phyloP scores from a whole-genome alignment of 2,329 filamentous ascomycete genomes.

The Colletotrichum higginsianum region DNA sequence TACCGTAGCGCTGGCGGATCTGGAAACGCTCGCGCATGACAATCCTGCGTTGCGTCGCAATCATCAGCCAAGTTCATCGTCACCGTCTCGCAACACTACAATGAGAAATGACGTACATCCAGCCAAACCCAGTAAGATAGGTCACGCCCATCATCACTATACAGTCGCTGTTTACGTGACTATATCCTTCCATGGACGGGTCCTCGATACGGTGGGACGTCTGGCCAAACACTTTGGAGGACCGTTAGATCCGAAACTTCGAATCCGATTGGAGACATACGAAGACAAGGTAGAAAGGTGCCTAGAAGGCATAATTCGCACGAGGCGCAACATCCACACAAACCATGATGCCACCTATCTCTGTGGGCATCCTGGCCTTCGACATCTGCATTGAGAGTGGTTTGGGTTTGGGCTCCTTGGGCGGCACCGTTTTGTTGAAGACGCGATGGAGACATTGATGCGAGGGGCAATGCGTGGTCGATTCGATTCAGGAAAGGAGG shows the following conservation, averaged over 20 bases:
- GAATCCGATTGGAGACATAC: neutral
- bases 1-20: slow-evolving; percentile 16
- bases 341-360: neutral
- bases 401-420: neutral
- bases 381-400: neutral
- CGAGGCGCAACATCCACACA: slow-evolving; percentile 6
- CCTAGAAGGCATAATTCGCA: slow-evolving; percentile 3
- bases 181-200: slow-evolving; percentile 2
- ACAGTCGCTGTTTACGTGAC: slow-evolving; percentile 4
- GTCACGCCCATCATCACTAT: slow-evolving; percentile 10
- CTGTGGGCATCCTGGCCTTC: neutral
- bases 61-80: neutral
- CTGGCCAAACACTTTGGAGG: neutral
- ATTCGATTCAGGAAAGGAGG: neutral
- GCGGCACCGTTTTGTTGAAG: neutral
- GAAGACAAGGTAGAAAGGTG: neutral
- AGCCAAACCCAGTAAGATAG: slow-evolving; percentile 7
- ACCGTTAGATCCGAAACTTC: neutral
- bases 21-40: slow-evolving; percentile 17
- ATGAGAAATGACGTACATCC: neutral
- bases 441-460: neutral
- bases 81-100: too few relatives aligned
- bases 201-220: neutral
- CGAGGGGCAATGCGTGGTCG: neutral
- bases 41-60: neutral